Base-by-base conservation (phyloP, 2,329 filamentous ascomycete species). In the Penicillium sp. region DNA sequence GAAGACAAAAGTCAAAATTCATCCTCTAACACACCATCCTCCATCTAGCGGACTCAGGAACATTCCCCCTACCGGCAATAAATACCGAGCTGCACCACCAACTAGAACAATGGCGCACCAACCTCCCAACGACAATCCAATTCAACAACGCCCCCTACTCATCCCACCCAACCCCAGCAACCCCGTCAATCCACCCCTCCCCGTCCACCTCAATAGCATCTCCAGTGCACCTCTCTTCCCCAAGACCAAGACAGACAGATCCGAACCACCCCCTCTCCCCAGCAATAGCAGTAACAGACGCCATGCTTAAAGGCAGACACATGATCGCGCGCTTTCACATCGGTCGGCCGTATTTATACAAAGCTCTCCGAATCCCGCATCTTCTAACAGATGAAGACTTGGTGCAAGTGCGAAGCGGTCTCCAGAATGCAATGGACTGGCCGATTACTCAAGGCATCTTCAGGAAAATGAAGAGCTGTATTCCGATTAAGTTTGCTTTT, bases 71-170 rank as follows among this genome's bases (percentile, higher is more conserved):
- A 7, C 76, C 79, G 15, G 76, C 76, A 8, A 72, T 84, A 50
- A 81, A 80, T 23, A 71, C 77, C 33, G 82, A 84, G 66, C 78
- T 83, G 58, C 76, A 79, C 49, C 81, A 83, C 66, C 82, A 84
- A 67, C 77, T 83, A 19, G 81, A 82, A 64, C 80, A 83, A 66
- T 84, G 82, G 82, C 79, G 81, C 27, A 72, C 68, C 6, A 82
- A 82, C 53, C 77, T 83, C 15, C 81, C 82, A 10, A 61, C 75
- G 17, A 70, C 76, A 8, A 74, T 82, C 19, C 78, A 81, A 56
- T 82, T 81, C 60, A 67, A 73, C 15, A 75, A 79, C 45, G 50
- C 61, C 35, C 49, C 55, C 2, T 57, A 39, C 59, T 61, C 25
- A 31, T 55, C 33, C 31, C 64, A 65, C 31, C 51, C 61, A 21